A percentile compares a stretch with the other conserved stretches of the same genome.
phyloP scores from a whole-genome alignment of 164 flowering plant species.

The Aristolochia fimbriata region DNA sequence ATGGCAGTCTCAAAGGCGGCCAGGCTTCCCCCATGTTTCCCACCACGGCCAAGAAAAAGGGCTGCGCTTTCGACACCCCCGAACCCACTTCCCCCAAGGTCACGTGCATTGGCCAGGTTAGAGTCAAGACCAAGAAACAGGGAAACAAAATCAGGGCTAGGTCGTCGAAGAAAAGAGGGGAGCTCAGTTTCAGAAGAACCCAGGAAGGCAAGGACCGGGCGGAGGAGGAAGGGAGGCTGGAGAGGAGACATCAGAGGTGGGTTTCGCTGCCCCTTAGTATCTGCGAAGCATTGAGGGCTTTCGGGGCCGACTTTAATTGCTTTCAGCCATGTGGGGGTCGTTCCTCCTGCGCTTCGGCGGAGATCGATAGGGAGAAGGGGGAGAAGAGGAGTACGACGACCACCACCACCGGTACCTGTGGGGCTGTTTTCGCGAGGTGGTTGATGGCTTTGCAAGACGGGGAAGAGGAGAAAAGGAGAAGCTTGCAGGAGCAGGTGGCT shows the following conservation, averaged over 20 bases:
- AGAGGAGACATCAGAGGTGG: constrained; percentile 66
- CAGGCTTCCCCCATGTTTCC: constrained; percentile 75
- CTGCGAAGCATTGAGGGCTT: constrained; percentile 64
- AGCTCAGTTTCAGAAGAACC: constrained; percentile 45
- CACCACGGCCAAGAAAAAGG: constrained; percentile 30
- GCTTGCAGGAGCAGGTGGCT: background rate
- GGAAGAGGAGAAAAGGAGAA: constrained; percentile 32
- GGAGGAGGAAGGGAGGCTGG: constrained; percentile 28
- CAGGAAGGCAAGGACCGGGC: constrained; percentile 21
- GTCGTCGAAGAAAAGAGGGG: constrained; percentile 36
- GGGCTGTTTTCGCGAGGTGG: constrained; percentile 59
- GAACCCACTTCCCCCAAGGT: constrained; percentile 93
- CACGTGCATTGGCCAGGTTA: constrained; percentile 87
- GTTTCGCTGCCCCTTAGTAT: constrained; percentile 78
- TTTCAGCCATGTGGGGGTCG: constrained; percentile 46
- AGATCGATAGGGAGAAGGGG: constrained; percentile 22
- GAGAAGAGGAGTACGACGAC: background rate
- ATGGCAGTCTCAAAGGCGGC: constrained; percentile 65
- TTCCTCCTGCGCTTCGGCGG: constrained; percentile 28
- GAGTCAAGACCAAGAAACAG: constrained; percentile 82
- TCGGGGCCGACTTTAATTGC: constrained; percentile 69
- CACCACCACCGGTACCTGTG: constrained; percentile 32
- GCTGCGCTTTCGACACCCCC: constrained; percentile 48
- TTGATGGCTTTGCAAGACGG: constrained; percentile 50
- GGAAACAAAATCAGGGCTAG: constrained; percentile 44